phyloP scores from a whole-genome alignment of 2,329 filamentous ascomycete genomes.

The Fusarium annulatum region DNA sequence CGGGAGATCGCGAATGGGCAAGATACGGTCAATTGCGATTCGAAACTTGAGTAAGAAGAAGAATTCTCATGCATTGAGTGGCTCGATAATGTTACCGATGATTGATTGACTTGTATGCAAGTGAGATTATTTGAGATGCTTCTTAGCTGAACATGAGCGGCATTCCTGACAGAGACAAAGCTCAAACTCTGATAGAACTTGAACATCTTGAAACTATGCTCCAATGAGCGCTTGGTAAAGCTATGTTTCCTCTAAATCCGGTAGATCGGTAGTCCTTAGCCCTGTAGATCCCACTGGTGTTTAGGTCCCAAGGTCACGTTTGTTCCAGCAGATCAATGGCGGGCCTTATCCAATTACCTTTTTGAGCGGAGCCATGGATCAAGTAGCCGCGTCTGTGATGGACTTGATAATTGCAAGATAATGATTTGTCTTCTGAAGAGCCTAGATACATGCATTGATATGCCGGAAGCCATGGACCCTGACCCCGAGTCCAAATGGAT shows the following conservation, averaged over 20 bases:
- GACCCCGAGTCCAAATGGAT: background rate
- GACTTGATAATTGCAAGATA: fast-evolving
- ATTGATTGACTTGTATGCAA: fast-evolving
- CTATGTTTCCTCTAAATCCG: background rate
- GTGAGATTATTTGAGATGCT: fast-evolving
- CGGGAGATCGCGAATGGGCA: too few relatives aligned
- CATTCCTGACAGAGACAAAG: background rate
- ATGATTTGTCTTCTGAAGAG: background rate
- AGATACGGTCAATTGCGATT: too few relatives aligned
- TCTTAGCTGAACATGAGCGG: background rate
- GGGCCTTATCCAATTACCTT: fast-evolving
- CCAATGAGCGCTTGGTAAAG: background rate
- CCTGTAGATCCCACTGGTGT: background rate
- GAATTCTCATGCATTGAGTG: background rate
- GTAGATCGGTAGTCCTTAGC: background rate
- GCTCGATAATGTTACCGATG: fast-evolving
- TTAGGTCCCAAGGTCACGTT: background rate
- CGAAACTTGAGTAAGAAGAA: too few relatives aligned
- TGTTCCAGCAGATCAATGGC: background rate
- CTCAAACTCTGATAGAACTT: background rate
- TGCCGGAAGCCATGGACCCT: too few relatives aligned
- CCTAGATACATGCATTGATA: background rate
- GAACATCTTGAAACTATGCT: background rate
- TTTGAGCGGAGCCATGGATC: background rate
- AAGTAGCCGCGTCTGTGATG: fast-evolving